phyloP scores from a whole-genome alignment of 176 grass and related monocot genomes.

The Rhynchospora tenuis region DNA sequence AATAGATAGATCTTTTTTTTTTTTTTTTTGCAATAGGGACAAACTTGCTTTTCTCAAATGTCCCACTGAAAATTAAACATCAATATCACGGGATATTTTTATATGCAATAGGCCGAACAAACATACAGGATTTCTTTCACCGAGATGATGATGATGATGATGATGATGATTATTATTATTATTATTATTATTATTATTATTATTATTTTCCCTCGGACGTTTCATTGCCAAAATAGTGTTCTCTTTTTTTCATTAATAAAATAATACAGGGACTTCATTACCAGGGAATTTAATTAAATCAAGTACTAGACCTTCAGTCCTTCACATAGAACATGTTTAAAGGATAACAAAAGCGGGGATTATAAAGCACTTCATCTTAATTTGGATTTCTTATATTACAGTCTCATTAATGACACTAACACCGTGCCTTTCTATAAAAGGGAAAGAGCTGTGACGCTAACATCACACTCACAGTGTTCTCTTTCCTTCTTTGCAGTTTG shows the following conservation, averaged over 20 bases:
- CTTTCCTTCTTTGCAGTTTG: not conserved
- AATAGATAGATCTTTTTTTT: not conserved
- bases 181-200: too few species aligned
- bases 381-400: not conserved
- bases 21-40: not conserved
- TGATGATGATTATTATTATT: too few species aligned
- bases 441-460: not conserved
- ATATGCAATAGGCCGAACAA: too few species aligned
- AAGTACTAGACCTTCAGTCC: not conserved
- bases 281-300: not conserved
- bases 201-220: too few species aligned
- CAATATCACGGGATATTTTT: not conserved
- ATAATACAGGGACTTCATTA: not conserved
- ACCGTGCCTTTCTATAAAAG: constrained; percentile 6
- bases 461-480: not conserved
- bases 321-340: not conserved
- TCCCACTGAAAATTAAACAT: too few species aligned
- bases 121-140: too few species aligned
- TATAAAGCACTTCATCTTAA: not conserved
- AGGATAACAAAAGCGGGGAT: not conserved
- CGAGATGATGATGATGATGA: too few species aligned
- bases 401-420: not conserved
- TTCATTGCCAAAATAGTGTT: too few species aligned
- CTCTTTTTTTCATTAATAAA: not conserved
- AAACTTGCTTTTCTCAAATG: not conserved